A percentile compares a stretch with the other conserved stretches of the same genome.
Conservation (phyloP, 2,329 filamentous ascomycete species). For the Colletotrichum tabaci region DNA sequence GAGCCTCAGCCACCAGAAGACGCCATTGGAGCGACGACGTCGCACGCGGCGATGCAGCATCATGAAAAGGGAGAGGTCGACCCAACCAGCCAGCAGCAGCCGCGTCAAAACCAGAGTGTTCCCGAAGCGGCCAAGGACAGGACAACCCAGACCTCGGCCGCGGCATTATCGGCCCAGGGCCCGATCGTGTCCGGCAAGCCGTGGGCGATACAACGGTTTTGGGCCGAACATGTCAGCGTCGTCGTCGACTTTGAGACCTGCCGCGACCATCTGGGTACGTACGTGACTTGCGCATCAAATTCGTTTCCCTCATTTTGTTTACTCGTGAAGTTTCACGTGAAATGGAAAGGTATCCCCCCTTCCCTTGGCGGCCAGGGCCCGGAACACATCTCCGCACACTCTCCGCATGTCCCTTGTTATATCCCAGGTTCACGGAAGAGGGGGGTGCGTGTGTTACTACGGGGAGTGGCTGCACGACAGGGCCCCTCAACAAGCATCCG, state of each 20-base stretch:
- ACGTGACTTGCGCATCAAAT: constrained; percentile 45
- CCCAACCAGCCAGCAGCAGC: neutral
- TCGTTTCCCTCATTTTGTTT: constrained; percentile 14
- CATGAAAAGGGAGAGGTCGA: constrained; percentile 2
- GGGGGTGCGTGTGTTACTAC: constrained; percentile 4
- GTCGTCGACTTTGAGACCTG: constrained; percentile 64
- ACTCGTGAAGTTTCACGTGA: neutral
- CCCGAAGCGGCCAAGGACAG: constrained; percentile 1
- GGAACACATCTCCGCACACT: constrained; percentile 24
- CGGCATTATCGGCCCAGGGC: constrained; percentile 25
- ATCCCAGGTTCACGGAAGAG: constrained; percentile 32
- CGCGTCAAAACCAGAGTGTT: neutral
- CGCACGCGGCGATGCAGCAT: constrained; percentile 12
- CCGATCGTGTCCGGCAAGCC: constrained; percentile 18
- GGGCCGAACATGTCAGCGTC: constrained; percentile 64
- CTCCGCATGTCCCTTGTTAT: neutral
- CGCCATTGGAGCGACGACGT: neutral
- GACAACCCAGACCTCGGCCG: neutral
- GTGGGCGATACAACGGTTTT: constrained; percentile 52
- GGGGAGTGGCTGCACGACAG: neutral
- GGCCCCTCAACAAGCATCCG: neutral
- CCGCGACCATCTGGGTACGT: constrained; percentile 72
- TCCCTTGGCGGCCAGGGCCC: neutral
- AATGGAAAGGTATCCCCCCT: too few relatives aligned
- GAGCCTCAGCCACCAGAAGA: constrained; percentile 3